Base-by-base conservation (phyloP, 1,284 basidiomycete genomes). In the Tilletia caries region DNA sequence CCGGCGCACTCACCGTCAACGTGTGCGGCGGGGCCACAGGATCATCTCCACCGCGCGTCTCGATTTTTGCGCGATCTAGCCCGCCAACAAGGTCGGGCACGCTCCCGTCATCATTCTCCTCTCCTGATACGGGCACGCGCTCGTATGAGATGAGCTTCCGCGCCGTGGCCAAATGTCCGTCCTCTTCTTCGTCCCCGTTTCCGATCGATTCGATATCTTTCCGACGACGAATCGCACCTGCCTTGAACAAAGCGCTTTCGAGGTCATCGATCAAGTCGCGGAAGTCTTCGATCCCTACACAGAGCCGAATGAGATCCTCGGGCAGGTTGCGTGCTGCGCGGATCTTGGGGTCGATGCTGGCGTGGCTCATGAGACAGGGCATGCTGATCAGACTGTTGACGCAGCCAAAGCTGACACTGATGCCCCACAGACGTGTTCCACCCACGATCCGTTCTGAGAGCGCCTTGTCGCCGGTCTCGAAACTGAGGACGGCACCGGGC, bases 291-390 rank as follows among this genome's bases (percentile, higher is more conserved):
- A 99, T 98, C 75, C 96, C 96, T 77, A 98, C 93, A 82, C 96
- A 99, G 43, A 98, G 88, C 64, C 96, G 92, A 80, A 99, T 98
- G 69, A 99, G 88, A 84, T 98, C 93, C 84, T 99, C 96, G 32
- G 95, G 96, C 34, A 99, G 87, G 64, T 95, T 93, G 71, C 96
- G 91, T 67, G 90, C 94, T 33, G 93, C 93, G 44, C 96, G 91
- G 27, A 90, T 90, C 43, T 92, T 92, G 37, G 95, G 89, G 80
- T 97, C 94, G 77, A 99, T 99, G 48, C 95, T 98, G 33, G 96
- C 95, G 84, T 99, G 96, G 32, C 93, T 95, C 96, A 99, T 98
- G 77, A 95, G 90, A 84, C 96, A 98, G 58, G 96, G 96, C 96
- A 99, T 98, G 77, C 92, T 95, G 85, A 98, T 98, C 82, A 99